phyloP scores from a whole-genome alignment of 2,329 filamentous ascomycete genomes.

The Fusarium sp. region DNA sequence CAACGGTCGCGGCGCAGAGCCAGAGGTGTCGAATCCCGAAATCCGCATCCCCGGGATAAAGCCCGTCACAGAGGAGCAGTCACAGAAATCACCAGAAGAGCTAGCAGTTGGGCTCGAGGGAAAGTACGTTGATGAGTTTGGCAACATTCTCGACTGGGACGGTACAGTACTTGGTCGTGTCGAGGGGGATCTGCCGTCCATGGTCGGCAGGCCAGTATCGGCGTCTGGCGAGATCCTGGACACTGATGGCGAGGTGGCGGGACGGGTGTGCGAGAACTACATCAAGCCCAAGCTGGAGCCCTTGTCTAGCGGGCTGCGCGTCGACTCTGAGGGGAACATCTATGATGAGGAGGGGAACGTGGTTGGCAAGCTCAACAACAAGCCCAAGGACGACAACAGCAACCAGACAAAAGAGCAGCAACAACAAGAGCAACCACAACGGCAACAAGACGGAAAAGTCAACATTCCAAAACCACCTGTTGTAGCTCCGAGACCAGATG shows the following conservation, averaged over 20 bases:
- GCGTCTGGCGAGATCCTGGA: conserved; percentile 71
- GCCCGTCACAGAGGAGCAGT: conserved; percentile 47
- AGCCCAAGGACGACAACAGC: conserved; percentile 43
- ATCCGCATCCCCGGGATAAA: conserved; percentile 56
- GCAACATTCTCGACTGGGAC: conserved; percentile 63
- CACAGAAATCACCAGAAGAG: conserved; percentile 43
- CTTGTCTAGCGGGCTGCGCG: conserved; percentile 64
- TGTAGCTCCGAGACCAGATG: conserved; percentile 53
- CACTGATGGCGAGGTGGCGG: conserved; percentile 81
- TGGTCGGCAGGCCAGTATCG: conserved; percentile 63
- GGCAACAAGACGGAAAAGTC: background rate
- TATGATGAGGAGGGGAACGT: conserved; percentile 67
- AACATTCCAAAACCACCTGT: conserved; percentile 49
- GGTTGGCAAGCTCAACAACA: conserved; percentile 72
- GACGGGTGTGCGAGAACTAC: conserved; percentile 75
- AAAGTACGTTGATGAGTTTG: conserved; percentile 65
- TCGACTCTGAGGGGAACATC: conserved; percentile 69
- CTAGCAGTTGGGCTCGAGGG: conserved; percentile 59
- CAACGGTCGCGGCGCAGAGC: conserved; percentile 19
- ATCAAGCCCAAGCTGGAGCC: conserved; percentile 62
- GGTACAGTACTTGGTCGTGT: conserved; percentile 65
- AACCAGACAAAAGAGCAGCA: background rate
- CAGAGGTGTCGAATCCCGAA: conserved; percentile 34
- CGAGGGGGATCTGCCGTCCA: conserved; percentile 66
- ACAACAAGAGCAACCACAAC: background rate